Evolutionary conservation across 1,284 basidiomycete species (phyloP).

Genomic region (Papiliotrema nemorosa): DNA sequence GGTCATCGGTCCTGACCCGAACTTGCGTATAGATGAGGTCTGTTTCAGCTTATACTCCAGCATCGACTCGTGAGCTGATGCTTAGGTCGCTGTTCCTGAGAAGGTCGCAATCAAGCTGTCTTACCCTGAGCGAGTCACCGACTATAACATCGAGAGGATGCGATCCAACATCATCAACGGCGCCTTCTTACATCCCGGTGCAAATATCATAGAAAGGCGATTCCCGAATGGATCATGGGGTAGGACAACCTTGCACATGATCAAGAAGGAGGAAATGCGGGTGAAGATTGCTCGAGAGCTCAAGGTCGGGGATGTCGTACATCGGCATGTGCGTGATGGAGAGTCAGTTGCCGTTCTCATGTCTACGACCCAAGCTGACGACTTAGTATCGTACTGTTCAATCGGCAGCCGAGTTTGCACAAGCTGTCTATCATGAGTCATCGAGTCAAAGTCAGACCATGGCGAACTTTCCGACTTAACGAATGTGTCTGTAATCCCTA

Average conservation of each 20-base stretch:
- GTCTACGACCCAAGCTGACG: constrained; percentile 15
- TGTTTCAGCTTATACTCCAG: constrained; percentile 4
- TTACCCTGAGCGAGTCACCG: constrained; percentile 92
- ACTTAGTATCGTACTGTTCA: constrained; percentile 84
- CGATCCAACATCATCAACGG: constrained; percentile 82
- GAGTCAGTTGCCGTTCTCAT: constrained; percentile 55
- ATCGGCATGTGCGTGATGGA: constrained; percentile 82
- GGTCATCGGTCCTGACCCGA: constrained; percentile 98
- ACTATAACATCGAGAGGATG: constrained; percentile 81
- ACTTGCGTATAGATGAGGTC: constrained; percentile 89
- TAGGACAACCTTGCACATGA: constrained; percentile 32
- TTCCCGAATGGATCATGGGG: constrained; percentile 16
- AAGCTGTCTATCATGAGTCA: constrained; percentile 99
- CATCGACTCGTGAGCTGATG: neutral
- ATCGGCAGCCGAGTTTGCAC: constrained; percentile 97
- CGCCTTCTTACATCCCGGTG: constrained; percentile 87
- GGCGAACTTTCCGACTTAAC: constrained; percentile 96
- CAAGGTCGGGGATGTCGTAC: constrained; percentile 47
- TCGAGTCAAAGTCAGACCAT: constrained; percentile 82
- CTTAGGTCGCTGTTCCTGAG: constrained; percentile 84
- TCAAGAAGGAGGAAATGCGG: constrained; percentile 37
- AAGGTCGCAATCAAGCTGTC: constrained; percentile 94
- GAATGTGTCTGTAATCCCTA: constrained; percentile 99
- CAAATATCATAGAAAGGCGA: constrained; percentile 83
- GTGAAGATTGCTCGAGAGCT: constrained; percentile 40